Evolutionary conservation across 768 basidiomycete genomes (phyloP).

Genomic region (Epithele typhae): DNA sequence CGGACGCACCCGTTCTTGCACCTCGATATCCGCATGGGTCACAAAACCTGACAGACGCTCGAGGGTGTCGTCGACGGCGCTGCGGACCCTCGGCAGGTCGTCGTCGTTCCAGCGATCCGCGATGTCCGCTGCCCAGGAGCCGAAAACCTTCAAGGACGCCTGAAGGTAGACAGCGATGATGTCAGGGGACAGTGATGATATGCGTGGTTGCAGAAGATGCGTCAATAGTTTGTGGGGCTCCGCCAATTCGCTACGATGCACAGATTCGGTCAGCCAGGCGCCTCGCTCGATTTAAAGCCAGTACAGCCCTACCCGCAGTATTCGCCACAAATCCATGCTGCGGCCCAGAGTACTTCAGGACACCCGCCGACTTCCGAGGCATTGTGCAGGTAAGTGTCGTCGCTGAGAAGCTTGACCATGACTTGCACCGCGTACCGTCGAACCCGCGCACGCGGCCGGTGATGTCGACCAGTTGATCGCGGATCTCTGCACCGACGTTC

Average conservation of each 20-base stretch:
- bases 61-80: conserved; percentile 58
- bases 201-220: conserved; percentile 59
- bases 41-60: conserved; percentile 56
- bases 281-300: not conserved
- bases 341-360: conserved; percentile 86
- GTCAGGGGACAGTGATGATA: conserved; percentile 54
- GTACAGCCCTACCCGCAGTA: conserved; percentile 66
- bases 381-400: conserved; percentile 68
- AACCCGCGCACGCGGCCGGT: conserved; percentile 75
- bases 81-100: conserved; percentile 58
- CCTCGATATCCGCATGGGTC: conserved; percentile 69
- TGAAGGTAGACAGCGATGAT: conserved; percentile 79
- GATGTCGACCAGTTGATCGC: conserved; percentile 84
- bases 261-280: too few relatives aligned
- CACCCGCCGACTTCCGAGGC: conserved; percentile 70
- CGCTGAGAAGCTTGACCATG: conserved; percentile 76
- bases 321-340: conserved; percentile 96
- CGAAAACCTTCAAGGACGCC: conserved; percentile 82
- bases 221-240: conserved; percentile 73
- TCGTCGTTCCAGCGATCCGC: conserved; percentile 77
- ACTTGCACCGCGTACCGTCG: conserved; percentile 79
- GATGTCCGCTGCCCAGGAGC: conserved; percentile 73
- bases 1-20: conserved; percentile 88
- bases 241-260: conserved; percentile 56
- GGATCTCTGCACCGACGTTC: conserved; percentile 71